Base-by-base conservation (phyloP, 2,329 filamentous ascomycete species). In the Ceratocystis colombiana region DNA sequence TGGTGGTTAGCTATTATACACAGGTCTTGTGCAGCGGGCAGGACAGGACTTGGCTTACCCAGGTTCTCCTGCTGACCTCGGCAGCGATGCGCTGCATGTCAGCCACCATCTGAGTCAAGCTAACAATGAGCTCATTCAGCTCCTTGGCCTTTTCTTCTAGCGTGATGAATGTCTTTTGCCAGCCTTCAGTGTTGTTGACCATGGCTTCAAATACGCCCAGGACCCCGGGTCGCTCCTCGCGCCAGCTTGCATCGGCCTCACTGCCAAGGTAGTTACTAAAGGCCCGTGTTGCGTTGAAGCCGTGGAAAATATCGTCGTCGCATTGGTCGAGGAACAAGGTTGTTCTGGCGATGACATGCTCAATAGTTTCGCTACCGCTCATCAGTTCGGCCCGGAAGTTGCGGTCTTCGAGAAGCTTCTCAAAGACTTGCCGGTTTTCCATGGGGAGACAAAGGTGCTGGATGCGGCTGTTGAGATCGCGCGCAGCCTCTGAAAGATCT, bases 131-230 rank as follows among this genome's bases (percentile, higher is more conserved):
- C 17, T 65, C 61, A 61, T 64, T 45, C 30, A 96, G 79, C 57
- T 83, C 81, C 68, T 87, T 83, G 15, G 87, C 86, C 72, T 88
- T 90, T 25, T 82, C 82, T 73, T 90, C 86, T 68, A 96, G 79
- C 65, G 88, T 87, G 65, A 85, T 81, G 72, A 96, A 87, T 5
- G 90, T 90, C 66, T 86, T 85, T 67, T 87, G 84, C 93, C 93
- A 97, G 55, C 92, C 91, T 69, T 95, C 88, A 7, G 91, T 87
- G 71, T 97, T 97, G 44, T 90, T 89, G 72, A 88, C 88, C 92
- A 97, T 97, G 46, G 92, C 90, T 50, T 87, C 83, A 71, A 89
- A 94, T 22, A 96, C 90, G 61, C 89, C 86, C 45, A 82, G 80
- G 61, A 87, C 78, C 61, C 84, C 80, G 1, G 82, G 79, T 25